Conservation (phyloP, 2,329 filamentous ascomycete genomes). For the Lachnellula willkommii region DNA sequence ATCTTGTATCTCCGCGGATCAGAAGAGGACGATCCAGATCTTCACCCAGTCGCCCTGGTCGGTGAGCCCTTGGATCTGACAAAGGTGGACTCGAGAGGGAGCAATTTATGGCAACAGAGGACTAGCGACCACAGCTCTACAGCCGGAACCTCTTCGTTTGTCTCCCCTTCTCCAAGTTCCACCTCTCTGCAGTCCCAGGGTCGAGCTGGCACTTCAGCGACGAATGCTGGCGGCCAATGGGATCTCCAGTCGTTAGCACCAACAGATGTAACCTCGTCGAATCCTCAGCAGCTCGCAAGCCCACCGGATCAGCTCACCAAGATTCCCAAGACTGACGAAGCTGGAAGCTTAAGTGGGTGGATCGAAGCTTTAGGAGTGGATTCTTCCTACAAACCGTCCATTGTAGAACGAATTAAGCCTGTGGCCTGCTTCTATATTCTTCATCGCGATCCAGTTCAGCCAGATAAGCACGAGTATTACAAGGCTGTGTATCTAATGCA, state of each 20-base stretch:
- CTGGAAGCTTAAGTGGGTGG: slow-evolving; percentile 69
- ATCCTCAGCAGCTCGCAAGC: slow-evolving; percentile 38
- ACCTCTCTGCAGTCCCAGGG: slow-evolving; percentile 56
- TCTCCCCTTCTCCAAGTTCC: slow-evolving; percentile 63
- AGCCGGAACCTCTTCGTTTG: slow-evolving; percentile 53
- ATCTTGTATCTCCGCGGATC: slow-evolving; percentile 72
- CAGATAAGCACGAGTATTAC: slow-evolving; percentile 55
- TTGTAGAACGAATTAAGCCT: slow-evolving; percentile 62
- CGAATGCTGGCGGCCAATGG: slow-evolving; percentile 46
- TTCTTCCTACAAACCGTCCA: slow-evolving; percentile 71
- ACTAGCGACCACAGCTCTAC: slow-evolving; percentile 53
- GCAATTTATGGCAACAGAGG: slow-evolving; percentile 37
- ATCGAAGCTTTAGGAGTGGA: slow-evolving; percentile 94
- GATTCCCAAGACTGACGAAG: slow-evolving; percentile 51
- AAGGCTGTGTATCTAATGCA: slow-evolving; percentile 80
- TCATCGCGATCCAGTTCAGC: slow-evolving; percentile 45
- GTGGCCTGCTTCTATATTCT: slow-evolving; percentile 86
- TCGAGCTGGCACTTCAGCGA: slow-evolving; percentile 32
- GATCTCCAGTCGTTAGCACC: slow-evolving; percentile 50
- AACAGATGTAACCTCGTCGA: slow-evolving; percentile 40
- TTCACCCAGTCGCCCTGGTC: slow-evolving; percentile 67
- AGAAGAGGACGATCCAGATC: slow-evolving; percentile 72
- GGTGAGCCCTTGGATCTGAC: slow-evolving; percentile 61
- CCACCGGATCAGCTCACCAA: slow-evolving; percentile 50
- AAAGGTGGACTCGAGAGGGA: slow-evolving; percentile 37